Base-by-base conservation (phyloP, 306 rosid species). In the Inga leiocalycina region DNA sequence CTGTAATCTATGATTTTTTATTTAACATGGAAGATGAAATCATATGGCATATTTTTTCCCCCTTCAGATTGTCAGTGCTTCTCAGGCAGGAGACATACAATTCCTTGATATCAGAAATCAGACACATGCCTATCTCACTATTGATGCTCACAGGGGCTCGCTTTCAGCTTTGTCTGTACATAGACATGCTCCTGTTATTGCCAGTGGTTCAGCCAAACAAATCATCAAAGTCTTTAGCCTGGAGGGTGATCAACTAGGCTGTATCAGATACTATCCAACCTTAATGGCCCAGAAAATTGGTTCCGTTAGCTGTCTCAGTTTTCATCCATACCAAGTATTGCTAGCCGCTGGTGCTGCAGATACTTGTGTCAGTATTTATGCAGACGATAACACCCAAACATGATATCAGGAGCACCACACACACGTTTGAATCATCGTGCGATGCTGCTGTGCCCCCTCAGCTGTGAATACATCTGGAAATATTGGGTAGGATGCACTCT, bases 281-380 rank as follows among this genome's bases (percentile, higher is more conserved):
- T 90, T 97, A 43, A 97, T 97, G 98, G 97, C 97, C 61, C 99
- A 91, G 87, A 94, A 92, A 91, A 91, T 94, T 66, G 97, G 98
- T 81, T 86, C 99, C 6, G 95, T 94, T 51, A 94, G 98, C 78
- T 94, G 97, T 84, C 95, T 97, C 9, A 86, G 82, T 54, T 97
- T 97, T 86, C 98, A 97, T 85, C 98, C 97, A 15, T 92, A 94
- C 45, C 95, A 97, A 80, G 80, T 87, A 65, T 84, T 97, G 75
- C 99, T 97, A 51, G 99, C 98, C 69, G 98, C 99, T 3, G 99
- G 99, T 86, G 97, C 97, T 76, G 92, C 93, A 0, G 99, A 94
- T 83, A 89, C 97, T 8, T 90, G 91, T 77, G 97, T 94, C 13
- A 86, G 89, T 81, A 88, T 97, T 81, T 94, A 92, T 81, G 97